Evolutionary conservation across 2,329 filamentous ascomycete species (phyloP), one percentile per base, ranked within the genome.

Genomic region (Cladorrhinum sp.): DNA sequence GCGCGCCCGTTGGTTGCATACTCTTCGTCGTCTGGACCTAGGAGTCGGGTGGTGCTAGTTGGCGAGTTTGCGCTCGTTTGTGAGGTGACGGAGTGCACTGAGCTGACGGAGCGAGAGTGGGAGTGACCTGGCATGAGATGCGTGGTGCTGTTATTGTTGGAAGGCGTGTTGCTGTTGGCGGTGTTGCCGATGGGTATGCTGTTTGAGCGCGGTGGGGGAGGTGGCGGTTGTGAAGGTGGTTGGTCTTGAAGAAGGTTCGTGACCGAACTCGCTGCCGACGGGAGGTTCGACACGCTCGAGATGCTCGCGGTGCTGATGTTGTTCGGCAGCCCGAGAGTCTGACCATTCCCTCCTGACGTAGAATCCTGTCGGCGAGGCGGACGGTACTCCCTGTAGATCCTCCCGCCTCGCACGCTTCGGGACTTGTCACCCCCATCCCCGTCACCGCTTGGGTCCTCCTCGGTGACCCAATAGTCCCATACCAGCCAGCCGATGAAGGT

Each of bases 401-500:
- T 69, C 33, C 72, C 71, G 59, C 72, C 65, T 65, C 75, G 62
- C 65, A 75, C 70, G 68, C 74, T 72, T 68, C 77, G 69, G 64
- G 73, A 70, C 64, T 71, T 64, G n/a, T 65, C 68, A 52, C 71
- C 62, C 56, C 75, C 68, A 30, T 77, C 77, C 68, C 80, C 76
- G 58, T 78, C 71, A 57, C 79, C 79, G 63, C 89, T 83, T 68
- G 89, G 86, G 70, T 66, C 64, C 62, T 75, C 73, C 24, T 89
- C 83, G 58, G 89, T 87, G 58, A 95, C 85, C 95, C 94, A 98
- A 71, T 85, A 86, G 70, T 98, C 94, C 90, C 93, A 96, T 8
- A 97, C 74, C 16, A 92, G 78, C 94, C 94, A 99, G 14, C 93
- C 93, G 18, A 94, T 75, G 42, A 96, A 86, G 0, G 94, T 97